phyloP scores from a whole-genome alignment of 164 flowering plant species.

The Vitis rotundifolia region DNA sequence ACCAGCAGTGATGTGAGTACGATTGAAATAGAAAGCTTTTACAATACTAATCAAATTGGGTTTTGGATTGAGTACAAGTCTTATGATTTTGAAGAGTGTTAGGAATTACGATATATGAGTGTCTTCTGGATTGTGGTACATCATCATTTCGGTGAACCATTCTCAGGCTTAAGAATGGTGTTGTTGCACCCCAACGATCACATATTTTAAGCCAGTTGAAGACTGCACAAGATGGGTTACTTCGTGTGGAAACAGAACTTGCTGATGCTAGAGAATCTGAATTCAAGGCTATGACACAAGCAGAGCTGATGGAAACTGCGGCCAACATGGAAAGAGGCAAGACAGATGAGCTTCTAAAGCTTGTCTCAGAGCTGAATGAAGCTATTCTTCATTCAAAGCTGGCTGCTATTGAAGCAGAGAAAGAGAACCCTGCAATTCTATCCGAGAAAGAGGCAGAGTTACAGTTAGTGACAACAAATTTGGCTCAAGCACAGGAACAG shows the following conservation, averaged over 20 bases:
- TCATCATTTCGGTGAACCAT: no score
- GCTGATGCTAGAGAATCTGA: conserved; percentile 31
- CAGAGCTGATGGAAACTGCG: conserved; percentile 33
- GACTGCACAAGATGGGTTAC: conserved; percentile 33
- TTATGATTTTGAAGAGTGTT: neutral
- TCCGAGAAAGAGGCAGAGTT: conserved; percentile 37
- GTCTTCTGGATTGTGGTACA: no score
- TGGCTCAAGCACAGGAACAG: conserved; percentile 26
- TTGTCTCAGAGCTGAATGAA: conserved; percentile 42
- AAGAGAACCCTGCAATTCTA: conserved; percentile 24
- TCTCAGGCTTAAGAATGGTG: no score
- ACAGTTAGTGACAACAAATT: conserved; percentile 12
- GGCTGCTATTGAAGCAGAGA: conserved; percentile 36
- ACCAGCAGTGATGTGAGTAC: conserved; percentile 27
- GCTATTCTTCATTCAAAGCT: conserved; percentile 27
- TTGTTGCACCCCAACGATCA: conserved; percentile 4
- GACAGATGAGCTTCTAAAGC: conserved; percentile 35
- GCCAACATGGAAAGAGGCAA: conserved; percentile 31
- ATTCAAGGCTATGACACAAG: conserved; percentile 25
- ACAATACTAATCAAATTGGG: neutral
- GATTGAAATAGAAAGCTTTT: neutral
- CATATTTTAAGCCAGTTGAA: conserved; percentile 26
- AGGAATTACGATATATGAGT: no score
- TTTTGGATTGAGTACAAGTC: neutral
- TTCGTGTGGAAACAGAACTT: conserved; percentile 32